Base-by-base conservation (phyloP, 2,329 filamentous ascomycete genomes). In the Pseudogymnoascus sp. region DNA sequence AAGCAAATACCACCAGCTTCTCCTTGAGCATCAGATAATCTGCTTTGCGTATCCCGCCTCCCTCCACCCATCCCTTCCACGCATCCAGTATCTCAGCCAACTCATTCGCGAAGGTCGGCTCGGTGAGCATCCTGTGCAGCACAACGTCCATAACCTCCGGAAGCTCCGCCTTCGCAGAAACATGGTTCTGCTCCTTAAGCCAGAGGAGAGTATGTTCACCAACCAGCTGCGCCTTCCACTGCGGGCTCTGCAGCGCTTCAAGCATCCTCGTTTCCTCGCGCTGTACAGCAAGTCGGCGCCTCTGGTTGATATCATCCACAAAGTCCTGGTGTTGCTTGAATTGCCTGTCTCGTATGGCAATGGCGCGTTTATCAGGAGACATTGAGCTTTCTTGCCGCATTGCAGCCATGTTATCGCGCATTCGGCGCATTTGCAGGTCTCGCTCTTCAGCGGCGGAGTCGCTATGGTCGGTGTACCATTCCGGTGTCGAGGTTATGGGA, bases 11-110 rank as follows among this genome's bases (percentile, higher is more conserved):
- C n/a, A 73, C 69, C 68, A 73, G 73, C 11, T 77, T 73, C 6
- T 77, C 75, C 45, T 74, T 72, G 54, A 83, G 65, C 1, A 72
- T 67, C 1, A 73, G 62, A 45, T 79, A 75, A 64, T 85, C 81
- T 2, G 76, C 72, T 65, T 72, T 77, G 25, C 78, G 75, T 79
- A 85, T 82, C 6, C 83, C 82, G 6, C 81, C 81, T 63, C 81
- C 79, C 31, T 84, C 81, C 1, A 80, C 78, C 81, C 83, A 85
- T 1, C 76, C 74, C 71, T 79, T 82, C 83, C 83, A 85, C 41
- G 71, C 69, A 64, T 83, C 81, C 34, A 85, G 69, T 71, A 82
- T 78, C 34, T 71, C 68, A 65, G 75, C 79, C 2, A 84, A 65
- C 0, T 69, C 69, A 0, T 69, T 68, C 0, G 82, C 69, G 60